Conservation (phyloP, 164 flowering plant genomes). For the Vitis rotundifolia region DNA sequence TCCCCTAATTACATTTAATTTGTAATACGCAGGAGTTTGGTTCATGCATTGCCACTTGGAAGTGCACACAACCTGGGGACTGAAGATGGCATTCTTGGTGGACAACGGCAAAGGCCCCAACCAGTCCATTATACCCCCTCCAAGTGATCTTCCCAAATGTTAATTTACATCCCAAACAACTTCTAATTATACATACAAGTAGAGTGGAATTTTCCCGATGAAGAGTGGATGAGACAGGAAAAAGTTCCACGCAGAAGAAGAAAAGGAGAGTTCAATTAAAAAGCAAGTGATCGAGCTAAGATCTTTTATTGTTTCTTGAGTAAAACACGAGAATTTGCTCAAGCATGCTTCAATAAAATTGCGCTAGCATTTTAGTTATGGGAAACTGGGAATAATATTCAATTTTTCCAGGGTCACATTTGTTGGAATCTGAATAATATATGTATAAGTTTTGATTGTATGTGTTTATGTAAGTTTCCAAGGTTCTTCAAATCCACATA, state of each 20-base stretch:
- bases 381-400: background rate
- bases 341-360: slow-evolving; percentile 6
- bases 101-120: slow-evolving; percentile 67
- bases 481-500: too few relatives aligned
- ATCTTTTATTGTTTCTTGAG: slow-evolving; percentile 16
- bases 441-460: too few relatives aligned
- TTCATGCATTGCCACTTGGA: slow-evolving; percentile 78
- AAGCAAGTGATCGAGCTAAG: background rate
- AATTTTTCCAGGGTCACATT: background rate
- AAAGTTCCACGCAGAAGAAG: too few relatives aligned
- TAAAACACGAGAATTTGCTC: slow-evolving; percentile 13
- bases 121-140: slow-evolving; percentile 61
- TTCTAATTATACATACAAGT: background rate
- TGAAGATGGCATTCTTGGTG: slow-evolving; percentile 73
- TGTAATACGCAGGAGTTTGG: slow-evolving; percentile 53
- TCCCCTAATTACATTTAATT: background rate
- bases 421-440: background rate
- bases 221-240: background rate
- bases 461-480: too few relatives aligned
- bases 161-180: slow-evolving; percentile 8
- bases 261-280: background rate
- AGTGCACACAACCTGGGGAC: slow-evolving; percentile 76
- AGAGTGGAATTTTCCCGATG: background rate
- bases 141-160: slow-evolving; percentile 65
- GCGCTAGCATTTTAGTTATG: background rate